These are phyloP conservation scores for Pseudopithomyces maydicus DNA, from an alignment of 2,329 filamentous ascomycete genomes.

Conservation along the genomic window DNA sequence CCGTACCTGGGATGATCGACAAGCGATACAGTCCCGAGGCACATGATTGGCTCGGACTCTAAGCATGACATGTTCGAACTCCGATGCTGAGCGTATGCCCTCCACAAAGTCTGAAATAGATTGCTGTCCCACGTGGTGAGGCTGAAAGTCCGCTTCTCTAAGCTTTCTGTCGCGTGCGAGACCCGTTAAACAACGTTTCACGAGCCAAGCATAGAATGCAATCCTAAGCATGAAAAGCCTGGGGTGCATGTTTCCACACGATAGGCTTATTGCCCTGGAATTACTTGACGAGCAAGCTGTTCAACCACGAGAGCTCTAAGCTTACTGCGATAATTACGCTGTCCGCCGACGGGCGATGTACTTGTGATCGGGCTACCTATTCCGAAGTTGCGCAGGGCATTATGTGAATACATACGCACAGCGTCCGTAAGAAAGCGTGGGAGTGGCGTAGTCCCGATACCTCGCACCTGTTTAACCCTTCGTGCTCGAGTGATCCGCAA, in stretches of 20 bases:
- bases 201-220: not conserved
- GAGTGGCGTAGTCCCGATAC: not conserved
- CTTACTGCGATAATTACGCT: too few relatives aligned
- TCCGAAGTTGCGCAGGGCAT: not conserved
- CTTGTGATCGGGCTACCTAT: too few relatives aligned
- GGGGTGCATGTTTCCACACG: not conserved
- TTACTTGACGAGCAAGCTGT: too few relatives aligned
- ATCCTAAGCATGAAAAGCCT: not conserved
- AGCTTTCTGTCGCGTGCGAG: not conserved
- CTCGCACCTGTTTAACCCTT: not conserved
- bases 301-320: too few relatives aligned
- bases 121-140: slow-evolving; percentile 1
- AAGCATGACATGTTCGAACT: not conserved
- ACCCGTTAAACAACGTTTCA: not conserved
- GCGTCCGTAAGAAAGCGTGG: not conserved
- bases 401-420: not conserved
- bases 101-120: not conserved
- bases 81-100: not conserved
- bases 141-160: not conserved
- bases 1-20: slow-evolving; percentile 2
- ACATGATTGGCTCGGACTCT: slow-evolving; percentile 3
- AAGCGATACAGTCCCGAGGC: not conserved
- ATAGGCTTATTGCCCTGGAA: not conserved
- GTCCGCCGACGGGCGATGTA: not conserved
- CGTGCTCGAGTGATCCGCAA: not conserved